Evolutionary conservation across 441 rosid genomes (phyloP).

Genomic region (Brassica balearica): DNA sequence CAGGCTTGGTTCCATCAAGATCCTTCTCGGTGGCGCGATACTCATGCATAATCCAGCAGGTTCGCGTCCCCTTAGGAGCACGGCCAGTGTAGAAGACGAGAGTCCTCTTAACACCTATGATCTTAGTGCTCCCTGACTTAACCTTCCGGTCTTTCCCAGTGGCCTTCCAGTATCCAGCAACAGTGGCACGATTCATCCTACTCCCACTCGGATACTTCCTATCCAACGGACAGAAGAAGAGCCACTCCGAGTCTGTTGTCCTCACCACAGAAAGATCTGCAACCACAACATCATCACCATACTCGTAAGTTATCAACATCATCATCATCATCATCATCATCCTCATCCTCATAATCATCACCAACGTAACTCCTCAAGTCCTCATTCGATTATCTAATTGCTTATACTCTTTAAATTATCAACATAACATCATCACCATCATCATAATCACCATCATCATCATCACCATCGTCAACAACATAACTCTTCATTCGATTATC

Average conservation of each 20-base stretch:
- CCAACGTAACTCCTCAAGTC: no score
- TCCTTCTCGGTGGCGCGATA: slow-evolving; percentile 74
- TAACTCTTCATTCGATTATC: no score
- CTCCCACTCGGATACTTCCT: slow-evolving; percentile 80
- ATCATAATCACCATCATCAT: neutral
- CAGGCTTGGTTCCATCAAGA: slow-evolving; percentile 77
- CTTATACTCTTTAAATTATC: no score
- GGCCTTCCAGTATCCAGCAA: slow-evolving; percentile 88
- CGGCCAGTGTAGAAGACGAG: slow-evolving; percentile 81
- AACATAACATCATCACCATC: no score
- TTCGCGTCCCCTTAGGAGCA: slow-evolving; percentile 73
- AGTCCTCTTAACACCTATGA: slow-evolving; percentile 84
- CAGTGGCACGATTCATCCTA: slow-evolving; percentile 78
- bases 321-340: neutral
- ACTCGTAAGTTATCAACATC: no score
- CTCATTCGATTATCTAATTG: no score
- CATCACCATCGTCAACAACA: neutral
- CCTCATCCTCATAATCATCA: neutral
- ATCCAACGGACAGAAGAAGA: slow-evolving; percentile 88
- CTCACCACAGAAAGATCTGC: slow-evolving; percentile 62
- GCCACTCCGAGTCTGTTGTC: slow-evolving; percentile 77
- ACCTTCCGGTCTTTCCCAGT: slow-evolving; percentile 86
- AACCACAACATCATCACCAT: no score
- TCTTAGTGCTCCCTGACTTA: slow-evolving; percentile 57
- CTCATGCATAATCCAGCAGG: slow-evolving; percentile 93